Evolutionary conservation across 2,329 filamentous ascomycete genomes (phyloP).

Genomic region (Fusarium udum): DNA sequence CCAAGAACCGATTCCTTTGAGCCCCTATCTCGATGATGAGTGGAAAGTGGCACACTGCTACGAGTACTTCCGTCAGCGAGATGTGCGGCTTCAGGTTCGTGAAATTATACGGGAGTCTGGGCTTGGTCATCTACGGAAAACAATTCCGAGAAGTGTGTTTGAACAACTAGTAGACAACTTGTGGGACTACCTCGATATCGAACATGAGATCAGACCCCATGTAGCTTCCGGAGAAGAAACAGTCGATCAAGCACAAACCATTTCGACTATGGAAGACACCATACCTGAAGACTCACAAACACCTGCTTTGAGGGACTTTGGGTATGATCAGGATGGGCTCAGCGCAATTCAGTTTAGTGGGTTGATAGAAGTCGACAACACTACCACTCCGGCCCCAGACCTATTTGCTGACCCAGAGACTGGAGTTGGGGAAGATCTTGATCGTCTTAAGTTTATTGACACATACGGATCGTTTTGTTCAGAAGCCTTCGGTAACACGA

Average conservation of each 20-base stretch:
- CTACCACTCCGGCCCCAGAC: too few species aligned
- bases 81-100: neutral
- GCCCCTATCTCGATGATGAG: neutral
- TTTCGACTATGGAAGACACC: too few species aligned
- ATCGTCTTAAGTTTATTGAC: accelerated
- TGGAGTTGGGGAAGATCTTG: neutral
- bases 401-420: neutral
- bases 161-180: neutral
- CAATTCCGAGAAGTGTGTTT: accelerated
- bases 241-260: neutral
- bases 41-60: neutral
- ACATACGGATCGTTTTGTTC: accelerated
- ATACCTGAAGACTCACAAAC: neutral
- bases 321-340: neutral
- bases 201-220: neutral
- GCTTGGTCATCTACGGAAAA: neutral
- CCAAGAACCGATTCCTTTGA: neutral
- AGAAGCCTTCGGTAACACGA: accelerated
- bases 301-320: too few species aligned
- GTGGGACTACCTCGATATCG: accelerated
- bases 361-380: neutral
- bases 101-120: neutral
- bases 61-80: neutral
- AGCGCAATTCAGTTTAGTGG: neutral
- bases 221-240: neutral